Evolutionary conservation across 352 stramenopile species (phyloP).

Genomic region (Phytophthora nicotianae): DNA sequence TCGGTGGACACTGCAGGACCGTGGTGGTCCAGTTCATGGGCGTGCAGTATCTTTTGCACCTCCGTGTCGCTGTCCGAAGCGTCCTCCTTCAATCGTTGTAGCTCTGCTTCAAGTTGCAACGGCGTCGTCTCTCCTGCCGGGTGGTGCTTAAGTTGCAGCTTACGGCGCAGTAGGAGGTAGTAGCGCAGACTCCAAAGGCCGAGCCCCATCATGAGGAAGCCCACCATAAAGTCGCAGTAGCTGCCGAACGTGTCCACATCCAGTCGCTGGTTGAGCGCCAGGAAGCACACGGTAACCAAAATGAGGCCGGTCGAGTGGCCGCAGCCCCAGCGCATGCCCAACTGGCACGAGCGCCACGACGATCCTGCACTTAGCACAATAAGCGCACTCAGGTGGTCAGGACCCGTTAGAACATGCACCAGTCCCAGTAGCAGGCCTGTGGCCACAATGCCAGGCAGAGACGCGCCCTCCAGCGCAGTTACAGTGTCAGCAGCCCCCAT

Average conservation of each 20-base stretch:
- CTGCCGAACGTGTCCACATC: constrained; percentile 56
- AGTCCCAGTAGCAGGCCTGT: constrained; percentile 53
- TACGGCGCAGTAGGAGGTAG: constrained; percentile 47
- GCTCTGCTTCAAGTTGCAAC: constrained; percentile 24
- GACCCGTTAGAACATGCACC: constrained; percentile 61
- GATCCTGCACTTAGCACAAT: constrained; percentile 81
- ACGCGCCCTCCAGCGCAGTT: constrained; percentile 43
- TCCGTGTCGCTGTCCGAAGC: constrained; percentile 29
- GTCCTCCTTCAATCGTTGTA: constrained; percentile 18
- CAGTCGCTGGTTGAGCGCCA: constrained; percentile 53
- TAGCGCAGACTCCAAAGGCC: constrained; percentile 62
- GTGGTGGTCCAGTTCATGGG: constrained; percentile 43
- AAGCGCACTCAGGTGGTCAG: constrained; percentile 88
- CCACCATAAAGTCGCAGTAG: constrained; percentile 75
- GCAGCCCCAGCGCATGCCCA: constrained; percentile 90
- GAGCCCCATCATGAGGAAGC: constrained; percentile 72
- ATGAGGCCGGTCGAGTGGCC: constrained; percentile 87
- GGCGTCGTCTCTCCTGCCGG: constrained; percentile 39
- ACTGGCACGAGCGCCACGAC: constrained; percentile 71
- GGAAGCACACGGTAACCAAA: constrained; percentile 63
- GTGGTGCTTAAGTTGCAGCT: constrained; percentile 31
- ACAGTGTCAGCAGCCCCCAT: constrained; percentile 31
- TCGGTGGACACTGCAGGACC: constrained; percentile 11
- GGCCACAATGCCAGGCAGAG: constrained; percentile 39
- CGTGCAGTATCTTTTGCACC: constrained; percentile 45